Percentiles rank a stretch among this genome's conserved stretches.
Conservation (phyloP, 768 basidiomycete genomes). For the Macrolepiota fuliginosa region DNA sequence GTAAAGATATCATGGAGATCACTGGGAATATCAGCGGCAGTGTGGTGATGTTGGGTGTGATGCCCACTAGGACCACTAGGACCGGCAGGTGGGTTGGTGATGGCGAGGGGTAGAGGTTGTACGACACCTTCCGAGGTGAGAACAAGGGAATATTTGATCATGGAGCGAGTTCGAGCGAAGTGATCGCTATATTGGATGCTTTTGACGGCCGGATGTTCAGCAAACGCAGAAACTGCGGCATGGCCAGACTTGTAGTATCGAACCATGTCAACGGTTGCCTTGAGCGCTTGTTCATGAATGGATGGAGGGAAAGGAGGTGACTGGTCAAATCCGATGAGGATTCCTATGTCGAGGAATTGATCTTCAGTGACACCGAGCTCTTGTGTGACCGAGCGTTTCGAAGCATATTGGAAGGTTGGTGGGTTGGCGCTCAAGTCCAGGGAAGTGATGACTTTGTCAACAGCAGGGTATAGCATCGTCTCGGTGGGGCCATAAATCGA, state of each 20-base stretch:
- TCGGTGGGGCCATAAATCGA: conserved; percentile 92
- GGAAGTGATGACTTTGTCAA: conserved; percentile 88
- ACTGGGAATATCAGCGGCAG: conserved; percentile 82
- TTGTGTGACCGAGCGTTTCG: conserved; percentile 65
- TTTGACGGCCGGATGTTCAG: conserved; percentile 84
- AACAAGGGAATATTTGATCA: conserved; percentile 90
- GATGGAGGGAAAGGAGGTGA: conserved; percentile 81
- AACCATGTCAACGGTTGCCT: conserved; percentile 88
- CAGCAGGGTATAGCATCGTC: conserved; percentile 80
- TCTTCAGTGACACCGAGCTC: conserved; percentile 73
- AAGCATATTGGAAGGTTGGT: conserved; percentile 80
- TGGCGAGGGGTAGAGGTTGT: conserved; percentile 74
- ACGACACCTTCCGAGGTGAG: conserved; percentile 85
- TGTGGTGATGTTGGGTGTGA: conserved; percentile 67
- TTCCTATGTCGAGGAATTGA: conserved; percentile 92
- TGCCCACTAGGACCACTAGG: conserved; percentile 42
- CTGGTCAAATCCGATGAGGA: conserved; percentile 87
- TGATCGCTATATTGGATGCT: conserved; percentile 76
- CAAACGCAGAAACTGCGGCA: conserved; percentile 70
- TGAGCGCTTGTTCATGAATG: conserved; percentile 75
- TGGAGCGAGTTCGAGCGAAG: conserved; percentile 85
- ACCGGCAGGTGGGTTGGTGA: conserved; percentile 39
- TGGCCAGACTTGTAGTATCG: conserved; percentile 90
- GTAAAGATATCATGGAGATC: conserved; percentile 97
- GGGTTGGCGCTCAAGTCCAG: conserved; percentile 69